Conservation (phyloP, 768 basidiomycete species). For the Lactarius quietus region DNA sequence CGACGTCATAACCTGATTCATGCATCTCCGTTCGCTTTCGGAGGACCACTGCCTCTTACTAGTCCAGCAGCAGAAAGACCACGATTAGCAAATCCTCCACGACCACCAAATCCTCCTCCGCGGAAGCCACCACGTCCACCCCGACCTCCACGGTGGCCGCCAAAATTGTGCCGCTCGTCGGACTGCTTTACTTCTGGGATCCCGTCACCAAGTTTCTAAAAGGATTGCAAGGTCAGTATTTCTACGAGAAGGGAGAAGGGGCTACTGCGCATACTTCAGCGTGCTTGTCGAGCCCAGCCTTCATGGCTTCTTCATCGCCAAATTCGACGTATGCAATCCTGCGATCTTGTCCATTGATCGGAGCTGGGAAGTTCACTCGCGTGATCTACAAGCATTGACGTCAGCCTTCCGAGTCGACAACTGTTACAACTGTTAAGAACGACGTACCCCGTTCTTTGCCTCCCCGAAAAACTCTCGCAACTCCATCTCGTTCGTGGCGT, state of each 20-base stretch:
- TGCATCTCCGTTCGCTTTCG: conserved; percentile 32
- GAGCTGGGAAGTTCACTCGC: conserved; percentile 56
- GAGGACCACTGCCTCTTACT: conserved; percentile 36
- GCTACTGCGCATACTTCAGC: conserved; percentile 54
- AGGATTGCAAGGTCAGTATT: conserved; percentile 8
- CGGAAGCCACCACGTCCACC: conserved; percentile 48
- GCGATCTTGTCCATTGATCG: conserved; percentile 45
- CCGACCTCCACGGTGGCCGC: conserved; percentile 42
- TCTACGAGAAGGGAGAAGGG: conserved; percentile 7
- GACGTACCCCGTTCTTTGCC: conserved; percentile 60
- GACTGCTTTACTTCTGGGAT: conserved; percentile 67
- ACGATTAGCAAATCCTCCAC: conserved; percentile 61
- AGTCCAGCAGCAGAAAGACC: conserved; percentile 70
- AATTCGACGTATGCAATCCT: conserved; percentile 87
- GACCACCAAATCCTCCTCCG: no score
- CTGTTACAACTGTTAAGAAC: conserved; percentile 1
- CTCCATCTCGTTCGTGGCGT: conserved; percentile 55
- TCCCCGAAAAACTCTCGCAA: conserved; percentile 75
- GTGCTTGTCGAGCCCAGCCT: conserved; percentile 69
- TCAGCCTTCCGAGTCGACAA: neutral
- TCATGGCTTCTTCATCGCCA: conserved; percentile 83
- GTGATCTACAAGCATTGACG: conserved; percentile 51
- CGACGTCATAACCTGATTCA: conserved; percentile 1
- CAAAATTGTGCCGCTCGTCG: conserved; percentile 36
- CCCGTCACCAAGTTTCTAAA: conserved; percentile 68